Evolutionary conservation across 2,329 filamentous ascomycete genomes (phyloP), one percentile per base, ranked within the genome.

Genomic region (Fusarium sp.): DNA sequence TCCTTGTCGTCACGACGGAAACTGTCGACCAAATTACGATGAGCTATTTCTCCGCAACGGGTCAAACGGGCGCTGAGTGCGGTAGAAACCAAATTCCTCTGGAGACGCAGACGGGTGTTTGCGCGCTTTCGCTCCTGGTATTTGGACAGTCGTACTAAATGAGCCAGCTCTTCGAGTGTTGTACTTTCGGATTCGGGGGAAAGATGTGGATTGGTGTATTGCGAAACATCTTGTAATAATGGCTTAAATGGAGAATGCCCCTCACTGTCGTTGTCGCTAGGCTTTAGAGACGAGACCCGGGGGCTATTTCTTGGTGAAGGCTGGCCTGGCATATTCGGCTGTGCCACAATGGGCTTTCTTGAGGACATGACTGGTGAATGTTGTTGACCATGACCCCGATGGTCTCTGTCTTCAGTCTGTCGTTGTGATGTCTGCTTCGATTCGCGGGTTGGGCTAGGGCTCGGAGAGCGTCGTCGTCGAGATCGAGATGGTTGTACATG

Each of bases 51-150:
- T 73, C 92, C 91, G 76, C 91, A 93, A 73, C 92, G 89, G 75
- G 91, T 90, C 78, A 95, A 85, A 63, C 93, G 91, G 67, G 92
- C 90, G 73, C 91, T 93, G 66, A 94, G 85, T 42, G 92, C 92
- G 46, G 91, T 93, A 25, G 92, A 93, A 59, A 95, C 89, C 69
- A 95, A 84, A 78, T 89, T 93, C 78, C 91, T 87, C 80, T 94
- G 92, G 59, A 96, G 86, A 63, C 92, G 91, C 73, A 92, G 86
- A 74, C 93, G 88, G 49, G 91, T 92, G 78, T 92, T 91, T 73
- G 88, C 86, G 82, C 92, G 90, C 85, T 93, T 93, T 85, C 92
- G 92, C 85, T 94, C 91, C 82, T 95, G 93, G 80, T 94, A 94
- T 77, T 91, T 92, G 79, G 92, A 92, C 70, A 94, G 85, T 69